Evolutionary conservation across 1,139 yeast genomes (phyloP).

Genomic region (Yamadazyma atmosphaerica): DNA sequence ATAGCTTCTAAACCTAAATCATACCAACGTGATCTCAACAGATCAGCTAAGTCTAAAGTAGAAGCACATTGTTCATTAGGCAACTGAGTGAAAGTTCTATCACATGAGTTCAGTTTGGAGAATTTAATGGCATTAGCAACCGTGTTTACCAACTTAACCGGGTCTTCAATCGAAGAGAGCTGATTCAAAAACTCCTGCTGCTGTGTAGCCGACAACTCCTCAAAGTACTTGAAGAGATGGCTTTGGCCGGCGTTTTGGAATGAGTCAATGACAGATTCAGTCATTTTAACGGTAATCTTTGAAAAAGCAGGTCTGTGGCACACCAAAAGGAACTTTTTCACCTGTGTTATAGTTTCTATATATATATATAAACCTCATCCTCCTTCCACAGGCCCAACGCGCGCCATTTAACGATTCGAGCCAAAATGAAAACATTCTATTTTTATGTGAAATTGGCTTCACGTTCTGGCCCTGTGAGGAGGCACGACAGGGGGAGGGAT

Average conservation of each 20-base stretch:
- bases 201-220: conserved; percentile 29
- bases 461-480: background rate
- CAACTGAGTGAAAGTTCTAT: conserved; percentile 47
- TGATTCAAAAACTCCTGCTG: conserved; percentile 35
- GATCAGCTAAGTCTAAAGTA: conserved; percentile 38
- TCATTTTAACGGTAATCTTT: no score
- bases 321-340: no score
- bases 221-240: conserved; percentile 44
- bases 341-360: no score
- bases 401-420: conserved; percentile 18
- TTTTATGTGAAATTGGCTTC: background rate
- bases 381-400: conserved; percentile 9
- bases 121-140: conserved; percentile 50
- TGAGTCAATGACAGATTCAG: conserved; percentile 34
- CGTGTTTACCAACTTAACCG: conserved; percentile 38
- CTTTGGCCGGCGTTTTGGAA: conserved; percentile 52
- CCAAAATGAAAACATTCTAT: conserved; percentile 8
- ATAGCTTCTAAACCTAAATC: conserved; percentile 69
- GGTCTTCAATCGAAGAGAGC: conserved; percentile 42
- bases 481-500: background rate
- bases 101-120: conserved; percentile 32
- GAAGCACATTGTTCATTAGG: conserved; percentile 53
- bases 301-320: no score
- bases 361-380: background rate
- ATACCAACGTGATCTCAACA: conserved; percentile 47